These are phyloP conservation scores for Dryas alaskensis DNA, from an alignment of 306 rosid species.

Conservation along the genomic window DNA sequence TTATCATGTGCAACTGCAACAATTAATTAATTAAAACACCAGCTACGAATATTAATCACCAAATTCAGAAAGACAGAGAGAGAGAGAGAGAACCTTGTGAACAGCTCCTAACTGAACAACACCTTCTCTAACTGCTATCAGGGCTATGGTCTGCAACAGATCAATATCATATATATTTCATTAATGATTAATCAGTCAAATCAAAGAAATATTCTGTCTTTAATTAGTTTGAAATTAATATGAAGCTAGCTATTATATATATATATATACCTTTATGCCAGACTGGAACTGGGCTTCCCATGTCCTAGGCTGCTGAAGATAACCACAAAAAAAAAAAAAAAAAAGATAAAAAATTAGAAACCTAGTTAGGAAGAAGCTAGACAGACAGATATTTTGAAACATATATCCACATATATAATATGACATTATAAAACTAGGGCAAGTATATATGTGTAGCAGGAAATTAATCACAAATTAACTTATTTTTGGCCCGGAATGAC, in stretches of 20 bases:
- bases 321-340: constrained; percentile 16
- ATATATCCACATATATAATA: constrained; percentile 21
- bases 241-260: not conserved
- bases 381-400: constrained; percentile 10
- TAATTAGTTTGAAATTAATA: too few relatives aligned
- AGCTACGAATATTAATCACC: too few relatives aligned
- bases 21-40: too few relatives aligned
- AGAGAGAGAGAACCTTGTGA: constrained; percentile 50
- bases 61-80: too few relatives aligned
- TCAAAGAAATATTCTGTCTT: too few relatives aligned
- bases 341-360: constrained; percentile 1
- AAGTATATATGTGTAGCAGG: too few relatives aligned
- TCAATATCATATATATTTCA: too few relatives aligned
- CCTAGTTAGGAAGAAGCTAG: not conserved
- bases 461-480: too few relatives aligned
- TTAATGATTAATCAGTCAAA: not conserved
- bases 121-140: constrained; percentile 95
- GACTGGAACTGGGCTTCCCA: constrained; percentile 99
- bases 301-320: constrained; percentile 86
- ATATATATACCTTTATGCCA: constrained; percentile 77
- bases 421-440: constrained; percentile 10
- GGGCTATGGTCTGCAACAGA: constrained; percentile 79
- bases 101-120: constrained; percentile 91
- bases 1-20: too few relatives aligned
- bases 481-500: too few relatives aligned